Evolutionary conservation across 2,329 filamentous ascomycete species (phyloP).

Genomic region (Cladosporium sp.): DNA sequence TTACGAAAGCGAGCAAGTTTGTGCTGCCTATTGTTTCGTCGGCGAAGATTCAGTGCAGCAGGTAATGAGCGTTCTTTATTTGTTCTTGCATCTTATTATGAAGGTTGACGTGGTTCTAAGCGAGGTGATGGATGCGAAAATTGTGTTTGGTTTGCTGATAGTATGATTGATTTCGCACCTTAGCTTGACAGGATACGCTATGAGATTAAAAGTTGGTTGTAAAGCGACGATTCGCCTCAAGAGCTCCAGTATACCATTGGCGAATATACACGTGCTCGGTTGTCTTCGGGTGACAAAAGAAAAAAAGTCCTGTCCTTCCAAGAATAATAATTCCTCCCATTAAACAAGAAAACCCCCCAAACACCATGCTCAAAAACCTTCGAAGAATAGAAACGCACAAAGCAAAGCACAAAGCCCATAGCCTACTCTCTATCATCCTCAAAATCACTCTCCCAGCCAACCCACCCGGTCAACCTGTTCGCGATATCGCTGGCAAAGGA

Average conservation of each 20-base stretch:
- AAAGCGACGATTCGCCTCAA: no score
- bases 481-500: conserved; percentile 50
- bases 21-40: conserved; percentile 1
- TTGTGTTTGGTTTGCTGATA: no score
- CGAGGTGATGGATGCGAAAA: no score
- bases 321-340: not conserved
- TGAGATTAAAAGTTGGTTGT: no score
- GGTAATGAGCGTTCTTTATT: no score
- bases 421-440: not conserved
- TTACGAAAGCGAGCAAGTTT: not conserved
- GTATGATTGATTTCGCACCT: no score
- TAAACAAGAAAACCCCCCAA: not conserved
- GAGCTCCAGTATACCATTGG: no score
- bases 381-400: not conserved
- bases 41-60: not conserved
- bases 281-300: not conserved
- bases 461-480: conserved; percentile 42
- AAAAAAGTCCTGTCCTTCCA: not conserved
- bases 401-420: not conserved
- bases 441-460: conserved; percentile 10
- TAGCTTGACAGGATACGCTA: no score
- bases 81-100: no score
- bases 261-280: no score
- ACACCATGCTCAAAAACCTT: conserved; percentile 11
- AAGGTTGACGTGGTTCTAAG: no score